These are phyloP conservation scores for Pseudognaphalium luteoalbum DNA, from an alignment of 129 eudicot genomes.

Conservation along the genomic window DNA sequence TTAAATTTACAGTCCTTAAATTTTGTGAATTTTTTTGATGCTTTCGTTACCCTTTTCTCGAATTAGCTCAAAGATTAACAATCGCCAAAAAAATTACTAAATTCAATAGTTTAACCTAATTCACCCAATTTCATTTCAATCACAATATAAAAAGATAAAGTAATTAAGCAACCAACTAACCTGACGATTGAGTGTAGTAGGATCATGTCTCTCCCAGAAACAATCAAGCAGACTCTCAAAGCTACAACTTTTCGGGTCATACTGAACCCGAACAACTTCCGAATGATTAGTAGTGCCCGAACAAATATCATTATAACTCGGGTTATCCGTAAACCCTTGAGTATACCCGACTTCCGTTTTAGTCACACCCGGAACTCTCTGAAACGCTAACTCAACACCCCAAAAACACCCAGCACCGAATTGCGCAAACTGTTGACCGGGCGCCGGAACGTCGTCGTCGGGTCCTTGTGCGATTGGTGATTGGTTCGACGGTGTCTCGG, in stretches of 20 bases:
- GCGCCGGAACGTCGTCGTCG: constrained; percentile 70
- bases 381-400: constrained; percentile 87
- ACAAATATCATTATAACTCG: constrained; percentile 72
- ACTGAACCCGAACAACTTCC: constrained; percentile 87
- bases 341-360: constrained; percentile 83
- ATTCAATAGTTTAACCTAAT: background rate
- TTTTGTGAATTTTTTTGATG: too few relatives aligned
- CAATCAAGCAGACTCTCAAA: constrained; percentile 57
- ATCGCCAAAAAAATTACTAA: background rate
- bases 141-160: background rate
- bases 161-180: constrained; percentile 21
- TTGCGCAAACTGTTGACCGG: constrained; percentile 75
- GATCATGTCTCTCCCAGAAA: constrained; percentile 89
- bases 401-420: constrained; percentile 94
- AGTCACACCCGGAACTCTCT: constrained; percentile 80
- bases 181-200: constrained; percentile 88
- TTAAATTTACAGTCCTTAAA: too few relatives aligned
- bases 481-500: constrained; percentile 39
- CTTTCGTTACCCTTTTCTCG: background rate
- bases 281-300: constrained; percentile 69
- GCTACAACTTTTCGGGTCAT: constrained; percentile 64
- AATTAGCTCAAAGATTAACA: background rate
- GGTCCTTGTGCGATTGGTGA: constrained; percentile 65
- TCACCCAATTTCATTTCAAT: background rate
- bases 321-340: constrained; percentile 66